phyloP scores from a whole-genome alignment of 1,139 yeast species.

The Protomyces macrosporus region DNA sequence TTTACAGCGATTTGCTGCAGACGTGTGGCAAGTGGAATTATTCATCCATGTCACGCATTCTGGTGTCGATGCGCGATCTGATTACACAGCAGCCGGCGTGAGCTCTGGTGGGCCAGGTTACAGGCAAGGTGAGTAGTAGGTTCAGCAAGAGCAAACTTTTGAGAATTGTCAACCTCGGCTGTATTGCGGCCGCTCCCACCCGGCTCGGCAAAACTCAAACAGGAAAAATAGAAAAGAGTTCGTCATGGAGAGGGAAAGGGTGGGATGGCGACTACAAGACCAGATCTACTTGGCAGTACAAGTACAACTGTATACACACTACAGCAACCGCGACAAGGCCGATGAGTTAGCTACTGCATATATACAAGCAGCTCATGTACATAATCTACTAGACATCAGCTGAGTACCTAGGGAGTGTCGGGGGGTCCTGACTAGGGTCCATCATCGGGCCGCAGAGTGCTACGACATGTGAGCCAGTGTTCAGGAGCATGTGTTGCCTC shows the following conservation, averaged over 20 bases:
- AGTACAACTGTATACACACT: neutral
- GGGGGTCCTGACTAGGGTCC: neutral
- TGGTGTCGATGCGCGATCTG: neutral
- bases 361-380: no score
- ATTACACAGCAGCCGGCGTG: neutral
- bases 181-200: no score
- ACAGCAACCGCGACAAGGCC: neutral
- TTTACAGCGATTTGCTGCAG: constrained; percentile 15
- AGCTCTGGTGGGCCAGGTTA: no score
- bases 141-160: no score
- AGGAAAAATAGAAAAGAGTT: no score
- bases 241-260: no score
- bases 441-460: neutral
- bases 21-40: constrained; percentile 17
- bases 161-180: no score
- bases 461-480: neutral
- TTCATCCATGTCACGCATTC: neutral
- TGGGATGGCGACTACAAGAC: no score
- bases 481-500: neutral
- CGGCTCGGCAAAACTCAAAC: no score
- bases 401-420: neutral
- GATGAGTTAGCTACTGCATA: neutral
- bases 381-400: neutral
- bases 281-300: neutral
- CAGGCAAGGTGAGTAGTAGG: no score